phyloP scores from a whole-genome alignment of 257 asterid species.

The Ophiorrhiza pumila region DNA sequence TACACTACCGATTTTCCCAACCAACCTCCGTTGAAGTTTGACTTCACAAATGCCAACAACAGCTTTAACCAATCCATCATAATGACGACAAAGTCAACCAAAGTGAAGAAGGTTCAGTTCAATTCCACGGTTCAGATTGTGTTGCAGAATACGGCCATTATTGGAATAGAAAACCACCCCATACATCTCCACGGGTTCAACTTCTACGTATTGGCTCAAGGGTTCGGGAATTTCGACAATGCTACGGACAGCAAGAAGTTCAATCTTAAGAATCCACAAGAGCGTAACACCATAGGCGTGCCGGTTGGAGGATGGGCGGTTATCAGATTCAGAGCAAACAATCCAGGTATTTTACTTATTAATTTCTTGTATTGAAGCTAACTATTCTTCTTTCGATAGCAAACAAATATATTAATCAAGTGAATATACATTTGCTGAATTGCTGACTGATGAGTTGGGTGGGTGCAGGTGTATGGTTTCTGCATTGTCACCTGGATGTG shows the following conservation, averaged over 20 bases:
- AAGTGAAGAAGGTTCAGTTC: conserved; percentile 21
- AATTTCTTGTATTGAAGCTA: background rate
- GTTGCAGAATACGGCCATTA: conserved; percentile 23
- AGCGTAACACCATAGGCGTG: conserved; percentile 29
- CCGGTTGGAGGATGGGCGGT: conserved; percentile 34
- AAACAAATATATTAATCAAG: too few relatives aligned
- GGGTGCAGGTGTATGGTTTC: conserved; percentile 57
- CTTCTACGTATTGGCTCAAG: conserved; percentile 28
- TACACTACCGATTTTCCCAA: conserved; percentile 24
- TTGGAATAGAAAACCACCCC: conserved; percentile 25
- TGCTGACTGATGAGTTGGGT: background rate
- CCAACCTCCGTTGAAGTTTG: conserved; percentile 20
- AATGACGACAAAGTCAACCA: conserved; percentile 26
- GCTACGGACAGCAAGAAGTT: conserved; percentile 11
- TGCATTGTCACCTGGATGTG: conserved; percentile 79
- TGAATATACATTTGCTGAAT: background rate
- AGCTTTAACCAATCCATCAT: background rate
- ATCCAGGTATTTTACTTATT: conserved; percentile 17
- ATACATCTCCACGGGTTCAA: conserved; percentile 30
- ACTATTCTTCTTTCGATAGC: too few relatives aligned
- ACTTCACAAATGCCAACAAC: conserved; percentile 13
- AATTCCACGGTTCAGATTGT: conserved; percentile 26
- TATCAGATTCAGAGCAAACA: conserved; percentile 27
- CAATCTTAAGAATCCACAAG: conserved; percentile 22
- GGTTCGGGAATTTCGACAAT: conserved; percentile 25